phyloP scores from a whole-genome alignment of 306 rosid species.

The Canavalia ensiformis region DNA sequence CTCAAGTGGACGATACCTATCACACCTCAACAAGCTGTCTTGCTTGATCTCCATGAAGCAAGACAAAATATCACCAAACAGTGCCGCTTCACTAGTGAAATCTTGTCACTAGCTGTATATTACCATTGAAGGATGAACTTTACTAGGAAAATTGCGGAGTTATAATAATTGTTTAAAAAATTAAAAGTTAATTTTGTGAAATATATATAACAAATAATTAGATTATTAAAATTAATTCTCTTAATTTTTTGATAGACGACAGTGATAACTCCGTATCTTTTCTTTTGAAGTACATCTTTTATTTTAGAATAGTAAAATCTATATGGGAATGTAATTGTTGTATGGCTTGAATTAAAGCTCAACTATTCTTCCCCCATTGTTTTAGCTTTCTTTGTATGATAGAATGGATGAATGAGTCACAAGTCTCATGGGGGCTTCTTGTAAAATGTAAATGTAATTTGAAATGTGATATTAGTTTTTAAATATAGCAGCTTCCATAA shows the following conservation, averaged over 20 bases:
- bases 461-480: constrained; percentile 3
- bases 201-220: neutral
- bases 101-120: neutral
- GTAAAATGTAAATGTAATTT: constrained; percentile 12
- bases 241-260: neutral
- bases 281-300: neutral
- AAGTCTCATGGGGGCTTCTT: neutral
- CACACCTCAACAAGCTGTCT: constrained; percentile 52
- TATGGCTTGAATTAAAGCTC: neutral
- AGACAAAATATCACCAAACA: neutral
- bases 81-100: neutral
- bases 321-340: neutral
- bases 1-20: constrained; percentile 56
- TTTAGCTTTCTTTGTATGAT: neutral
- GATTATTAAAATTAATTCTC: neutral
- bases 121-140: neutral
- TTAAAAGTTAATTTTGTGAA: neutral
- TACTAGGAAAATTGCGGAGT: neutral
- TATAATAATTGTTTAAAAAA: neutral
- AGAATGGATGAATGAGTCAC: neutral
- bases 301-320: neutral
- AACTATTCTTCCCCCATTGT: neutral
- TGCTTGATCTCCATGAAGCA: constrained; percentile 39
- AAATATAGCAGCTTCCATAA: neutral
- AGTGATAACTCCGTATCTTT: neutral